Conservation (phyloP, 805 yeast genomes). For the Myxozyma geophila region DNA sequence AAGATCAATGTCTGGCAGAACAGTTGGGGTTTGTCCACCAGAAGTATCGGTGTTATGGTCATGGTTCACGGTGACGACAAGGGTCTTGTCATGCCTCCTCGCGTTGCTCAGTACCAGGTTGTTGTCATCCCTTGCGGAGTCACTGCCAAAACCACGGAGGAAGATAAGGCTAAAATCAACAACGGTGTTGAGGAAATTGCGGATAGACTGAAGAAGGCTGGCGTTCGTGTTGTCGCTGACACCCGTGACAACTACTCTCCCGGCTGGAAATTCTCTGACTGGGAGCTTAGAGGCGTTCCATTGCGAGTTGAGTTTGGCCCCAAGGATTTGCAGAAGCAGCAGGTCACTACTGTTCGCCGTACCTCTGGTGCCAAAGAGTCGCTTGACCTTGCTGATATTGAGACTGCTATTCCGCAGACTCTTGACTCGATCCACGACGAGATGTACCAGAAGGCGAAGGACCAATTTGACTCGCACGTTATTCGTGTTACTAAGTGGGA, state of each 20-base stretch:
- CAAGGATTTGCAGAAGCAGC: conserved; percentile 79
- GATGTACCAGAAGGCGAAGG: conserved; percentile 77
- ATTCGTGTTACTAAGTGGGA: conserved; percentile 81
- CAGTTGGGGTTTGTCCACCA: conserved; percentile 98
- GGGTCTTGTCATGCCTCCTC: conserved; percentile 97
- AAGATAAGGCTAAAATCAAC: conserved; percentile 69
- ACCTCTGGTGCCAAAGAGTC: conserved; percentile 77
- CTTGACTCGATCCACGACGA: conserved; percentile 81
- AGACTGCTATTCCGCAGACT: conserved; percentile 68
- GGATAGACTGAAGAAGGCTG: conserved; percentile 59
- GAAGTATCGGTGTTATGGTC: conserved; percentile 99
- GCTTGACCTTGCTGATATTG: conserved; percentile 68
- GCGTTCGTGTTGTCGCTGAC: conserved; percentile 80
- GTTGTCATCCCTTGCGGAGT: conserved; percentile 95
- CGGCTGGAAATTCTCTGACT: conserved; percentile 98
- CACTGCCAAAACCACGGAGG: conserved; percentile 81
- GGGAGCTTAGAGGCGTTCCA: conserved; percentile 96
- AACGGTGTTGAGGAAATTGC: conserved; percentile 75
- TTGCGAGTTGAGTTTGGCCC: conserved; percentile 96
- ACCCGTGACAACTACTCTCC: conserved; percentile 94
- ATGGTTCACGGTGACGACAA: conserved; percentile 99
- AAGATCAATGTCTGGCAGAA: conserved; percentile 91
- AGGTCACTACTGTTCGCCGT: conserved; percentile 90
- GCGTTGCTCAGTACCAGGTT: conserved; percentile 90
- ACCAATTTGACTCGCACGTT: conserved; percentile 80